phyloP scores from a whole-genome alignment of 306 rosid species.

The Medicago lupulina region DNA sequence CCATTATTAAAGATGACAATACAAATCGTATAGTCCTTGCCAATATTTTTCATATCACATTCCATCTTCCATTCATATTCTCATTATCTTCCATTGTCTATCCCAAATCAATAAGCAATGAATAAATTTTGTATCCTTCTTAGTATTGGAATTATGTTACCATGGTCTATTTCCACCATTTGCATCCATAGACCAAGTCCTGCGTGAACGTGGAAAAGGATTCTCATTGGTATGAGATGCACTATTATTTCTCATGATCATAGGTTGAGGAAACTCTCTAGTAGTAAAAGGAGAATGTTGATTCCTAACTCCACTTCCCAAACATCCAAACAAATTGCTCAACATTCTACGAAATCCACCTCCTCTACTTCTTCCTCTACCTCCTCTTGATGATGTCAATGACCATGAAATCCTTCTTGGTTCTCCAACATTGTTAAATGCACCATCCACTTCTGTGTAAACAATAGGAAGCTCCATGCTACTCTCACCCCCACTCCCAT shows the following conservation, averaged over 20 bases:
- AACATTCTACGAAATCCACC: constrained; percentile 55
- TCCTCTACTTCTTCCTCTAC: constrained; percentile 48
- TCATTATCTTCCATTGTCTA: not conserved
- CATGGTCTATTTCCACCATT: constrained; percentile 59
- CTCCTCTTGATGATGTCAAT: constrained; percentile 41
- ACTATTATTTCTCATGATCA: constrained; percentile 23
- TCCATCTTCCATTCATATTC: not conserved
- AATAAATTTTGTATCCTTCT: not conserved
- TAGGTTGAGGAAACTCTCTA: constrained; percentile 6
- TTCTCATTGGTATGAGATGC: constrained; percentile 25
- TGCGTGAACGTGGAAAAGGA: constrained; percentile 45
- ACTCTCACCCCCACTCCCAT: not conserved
- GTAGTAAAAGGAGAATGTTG: constrained; percentile 26
- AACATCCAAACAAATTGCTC: constrained; percentile 59
- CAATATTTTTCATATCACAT: not conserved
- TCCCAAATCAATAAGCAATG: not conserved
- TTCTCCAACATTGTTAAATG: constrained; percentile 49
- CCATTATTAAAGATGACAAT: not conserved
- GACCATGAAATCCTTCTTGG: constrained; percentile 71
- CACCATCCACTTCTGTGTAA: constrained; percentile 77
- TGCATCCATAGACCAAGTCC: constrained; percentile 85
- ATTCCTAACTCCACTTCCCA: constrained; percentile 42
- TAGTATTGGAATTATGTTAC: constrained; percentile 34
- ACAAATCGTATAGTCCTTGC: not conserved
- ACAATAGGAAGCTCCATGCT: constrained; percentile 69